Conservation (phyloP, 2,329 filamentous ascomycete genomes). For the Thelonectria olida region DNA sequence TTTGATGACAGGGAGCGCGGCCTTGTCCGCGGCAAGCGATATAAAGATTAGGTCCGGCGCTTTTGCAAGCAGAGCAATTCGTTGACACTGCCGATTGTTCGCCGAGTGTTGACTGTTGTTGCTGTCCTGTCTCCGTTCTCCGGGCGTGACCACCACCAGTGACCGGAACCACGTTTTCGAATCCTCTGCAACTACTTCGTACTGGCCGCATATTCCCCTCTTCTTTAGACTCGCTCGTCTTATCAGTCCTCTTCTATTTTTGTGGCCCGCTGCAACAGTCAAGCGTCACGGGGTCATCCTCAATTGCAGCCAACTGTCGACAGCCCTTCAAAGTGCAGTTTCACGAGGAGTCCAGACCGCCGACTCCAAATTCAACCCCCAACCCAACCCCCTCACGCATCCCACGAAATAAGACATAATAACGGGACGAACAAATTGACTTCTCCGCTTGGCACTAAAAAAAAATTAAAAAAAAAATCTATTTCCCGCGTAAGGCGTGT, state of each 20-base stretch:
- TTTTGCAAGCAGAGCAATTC: neutral
- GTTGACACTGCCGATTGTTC: neutral
- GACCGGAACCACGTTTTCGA: slow-evolving; percentile 1
- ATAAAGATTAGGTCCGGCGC: slow-evolving; percentile 17
- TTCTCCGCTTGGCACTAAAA: slow-evolving; percentile 4
- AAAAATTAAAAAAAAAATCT: neutral
- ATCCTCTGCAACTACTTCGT: neutral
- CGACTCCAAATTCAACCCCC: neutral
- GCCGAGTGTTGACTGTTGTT: neutral
- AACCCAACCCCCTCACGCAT: neutral
- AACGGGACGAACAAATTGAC: slow-evolving; percentile 11
- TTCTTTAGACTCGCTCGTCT: neutral
- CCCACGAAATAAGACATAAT: neutral
- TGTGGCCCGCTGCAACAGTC: neutral
- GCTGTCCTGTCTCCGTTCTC: neutral
- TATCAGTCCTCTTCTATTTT: neutral
- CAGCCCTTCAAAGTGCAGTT: neutral
- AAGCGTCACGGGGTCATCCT: neutral
- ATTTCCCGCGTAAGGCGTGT: neutral
- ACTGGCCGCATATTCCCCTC: neutral
- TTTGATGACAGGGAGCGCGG: neutral
- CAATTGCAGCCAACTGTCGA: neutral
- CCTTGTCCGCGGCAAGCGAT: slow-evolving; percentile 21
- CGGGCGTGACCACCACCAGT: slow-evolving; percentile 4
- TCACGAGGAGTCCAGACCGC: neutral